phyloP scores from a whole-genome alignment of 441 rosid species.

The Corymbia citriodora region DNA sequence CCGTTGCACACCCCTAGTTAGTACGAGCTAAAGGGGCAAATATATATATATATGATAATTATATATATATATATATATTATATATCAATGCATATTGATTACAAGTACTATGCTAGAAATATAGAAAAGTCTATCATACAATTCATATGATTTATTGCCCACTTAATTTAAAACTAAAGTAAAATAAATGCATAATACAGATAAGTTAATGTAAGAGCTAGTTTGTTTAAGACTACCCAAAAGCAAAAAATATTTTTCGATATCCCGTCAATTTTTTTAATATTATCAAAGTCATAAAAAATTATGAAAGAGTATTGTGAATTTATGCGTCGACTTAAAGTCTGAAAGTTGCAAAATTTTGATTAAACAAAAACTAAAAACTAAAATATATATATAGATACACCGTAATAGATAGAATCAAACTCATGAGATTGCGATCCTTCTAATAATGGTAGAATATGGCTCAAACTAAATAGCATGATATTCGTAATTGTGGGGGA shows the following conservation, averaged over 20 bases:
- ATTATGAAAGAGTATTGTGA: not conserved
- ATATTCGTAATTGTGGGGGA: not conserved
- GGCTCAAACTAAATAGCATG: not conserved
- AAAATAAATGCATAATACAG: not conserved
- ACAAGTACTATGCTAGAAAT: not conserved
- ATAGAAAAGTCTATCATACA: not conserved
- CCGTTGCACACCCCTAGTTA: too few species aligned
- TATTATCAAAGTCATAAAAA: not conserved
- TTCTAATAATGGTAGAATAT: not conserved
- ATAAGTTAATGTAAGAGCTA: not conserved
- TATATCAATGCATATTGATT: not conserved
- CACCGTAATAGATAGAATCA: not conserved
- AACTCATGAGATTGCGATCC: not conserved
- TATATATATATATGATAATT: not conserved
- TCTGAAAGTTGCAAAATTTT: not conserved
- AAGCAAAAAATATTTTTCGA: not conserved
- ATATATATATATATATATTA: too few species aligned
- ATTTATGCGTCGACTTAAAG: not conserved
- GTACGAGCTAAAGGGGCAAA: too few species aligned
- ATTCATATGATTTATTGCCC: not conserved
- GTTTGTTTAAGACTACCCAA: not conserved
- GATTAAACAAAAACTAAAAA: not conserved
- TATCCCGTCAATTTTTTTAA: not conserved
- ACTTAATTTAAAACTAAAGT: not conserved
- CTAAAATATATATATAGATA: not conserved